These are phyloP conservation scores for Rossbeevera mucosa DNA, from an alignment of 768 basidiomycete species.

Conservation along the genomic window DNA sequence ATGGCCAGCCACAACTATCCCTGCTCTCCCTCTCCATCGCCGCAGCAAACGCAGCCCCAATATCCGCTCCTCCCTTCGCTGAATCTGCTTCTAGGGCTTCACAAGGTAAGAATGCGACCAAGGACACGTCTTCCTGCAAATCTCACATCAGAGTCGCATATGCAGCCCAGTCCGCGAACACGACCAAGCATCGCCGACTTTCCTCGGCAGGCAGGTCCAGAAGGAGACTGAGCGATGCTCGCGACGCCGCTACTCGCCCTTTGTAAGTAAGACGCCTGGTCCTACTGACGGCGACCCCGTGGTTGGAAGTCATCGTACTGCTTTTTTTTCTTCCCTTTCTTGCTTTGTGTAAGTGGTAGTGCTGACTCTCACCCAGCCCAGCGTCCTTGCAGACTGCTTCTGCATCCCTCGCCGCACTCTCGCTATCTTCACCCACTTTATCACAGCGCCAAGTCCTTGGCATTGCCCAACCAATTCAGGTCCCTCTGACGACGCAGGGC, in stretches of 20 bases:
- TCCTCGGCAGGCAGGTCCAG: slow-evolving; percentile 68
- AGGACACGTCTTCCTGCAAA: background rate
- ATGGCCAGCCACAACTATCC: slow-evolving; percentile 32
- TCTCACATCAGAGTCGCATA: background rate
- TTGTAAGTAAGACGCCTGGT: slow-evolving; percentile 47
- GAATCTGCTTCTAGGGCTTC: slow-evolving; percentile 15
- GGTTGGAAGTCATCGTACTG: background rate
- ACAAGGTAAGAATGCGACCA: slow-evolving; percentile 13
- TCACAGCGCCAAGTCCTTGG: slow-evolving; percentile 17
- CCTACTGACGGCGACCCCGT: background rate
- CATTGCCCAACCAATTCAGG: slow-evolving; percentile 12
- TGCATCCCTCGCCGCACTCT: slow-evolving; percentile 38
- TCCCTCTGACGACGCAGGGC: background rate
- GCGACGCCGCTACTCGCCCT: slow-evolving; percentile 70
- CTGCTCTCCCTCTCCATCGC: slow-evolving; percentile 67
- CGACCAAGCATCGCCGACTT: slow-evolving; percentile 58
- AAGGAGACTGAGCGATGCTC: slow-evolving; percentile 71
- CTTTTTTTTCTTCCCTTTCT: background rate
- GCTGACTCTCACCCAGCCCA: slow-evolving; percentile 25
- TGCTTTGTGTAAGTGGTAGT: background rate
- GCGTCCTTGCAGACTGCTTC: slow-evolving; percentile 35
- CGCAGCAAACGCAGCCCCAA: slow-evolving; percentile 48
- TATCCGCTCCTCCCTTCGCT: slow-evolving; percentile 32
- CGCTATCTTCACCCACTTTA: slow-evolving; percentile 38
- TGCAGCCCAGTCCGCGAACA: slow-evolving; percentile 30